phyloP scores from a whole-genome alignment of 2,329 filamentous ascomycete species.

The Ceratocystis ficicola region DNA sequence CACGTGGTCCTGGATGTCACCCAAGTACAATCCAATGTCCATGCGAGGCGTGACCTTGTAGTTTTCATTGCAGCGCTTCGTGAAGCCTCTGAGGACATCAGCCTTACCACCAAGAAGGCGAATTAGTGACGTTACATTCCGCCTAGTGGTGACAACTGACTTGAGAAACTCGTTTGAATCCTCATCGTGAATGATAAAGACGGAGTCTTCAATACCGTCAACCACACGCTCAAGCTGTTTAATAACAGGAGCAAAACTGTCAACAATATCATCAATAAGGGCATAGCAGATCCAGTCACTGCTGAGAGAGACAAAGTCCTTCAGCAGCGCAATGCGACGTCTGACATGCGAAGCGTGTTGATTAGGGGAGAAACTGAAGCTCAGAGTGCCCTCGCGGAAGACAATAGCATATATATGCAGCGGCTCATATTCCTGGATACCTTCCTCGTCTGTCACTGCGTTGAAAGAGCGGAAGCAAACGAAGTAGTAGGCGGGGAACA shows the following conservation, averaged over 20 bases:
- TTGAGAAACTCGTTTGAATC: constrained; percentile 81
- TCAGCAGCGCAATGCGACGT: constrained; percentile 79
- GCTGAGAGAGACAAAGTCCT: constrained; percentile 88
- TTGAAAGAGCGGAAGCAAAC: constrained; percentile 93
- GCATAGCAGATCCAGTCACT: constrained; percentile 99
- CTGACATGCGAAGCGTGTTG: constrained; percentile 79
- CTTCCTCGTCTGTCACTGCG: constrained; percentile 61
- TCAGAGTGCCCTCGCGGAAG: constrained; percentile 86
- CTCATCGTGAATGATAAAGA: constrained; percentile 82
- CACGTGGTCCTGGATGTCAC: constrained; percentile 97
- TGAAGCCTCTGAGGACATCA: constrained; percentile 95
- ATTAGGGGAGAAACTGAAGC: constrained; percentile 84
- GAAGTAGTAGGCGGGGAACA: constrained; percentile 97
- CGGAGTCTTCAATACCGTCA: constrained; percentile 86
- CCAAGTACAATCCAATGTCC: constrained; percentile 91
- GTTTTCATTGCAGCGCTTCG: constrained; percentile 96
- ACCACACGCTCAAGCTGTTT: constrained; percentile 76
- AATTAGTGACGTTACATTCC: constrained; percentile 88
- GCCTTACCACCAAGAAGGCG: constrained; percentile 91
- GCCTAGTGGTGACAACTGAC: constrained; percentile 78
- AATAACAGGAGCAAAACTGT: constrained; percentile 85
- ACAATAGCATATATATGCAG: constrained; percentile 96
- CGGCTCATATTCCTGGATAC: constrained; percentile 76
- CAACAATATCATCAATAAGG: constrained; percentile 95
- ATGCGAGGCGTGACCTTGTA: constrained; percentile 90